Conservation (phyloP, 441 rosid genomes). For the Rhodomyrtus psidioides region DNA sequence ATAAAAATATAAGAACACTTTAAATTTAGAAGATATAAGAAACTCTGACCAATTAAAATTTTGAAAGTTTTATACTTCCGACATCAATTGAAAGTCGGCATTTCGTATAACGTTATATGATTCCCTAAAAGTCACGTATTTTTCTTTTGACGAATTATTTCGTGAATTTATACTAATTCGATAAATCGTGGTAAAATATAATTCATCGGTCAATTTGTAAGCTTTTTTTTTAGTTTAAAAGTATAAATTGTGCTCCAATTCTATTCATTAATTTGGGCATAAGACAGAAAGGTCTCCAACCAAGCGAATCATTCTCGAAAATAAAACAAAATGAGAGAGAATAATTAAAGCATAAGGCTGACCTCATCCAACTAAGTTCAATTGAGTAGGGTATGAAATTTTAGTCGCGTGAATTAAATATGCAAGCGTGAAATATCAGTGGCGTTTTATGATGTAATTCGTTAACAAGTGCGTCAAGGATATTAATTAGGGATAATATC, state of each 20-base stretch:
- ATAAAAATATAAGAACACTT: neutral
- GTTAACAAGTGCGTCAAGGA: accelerated
- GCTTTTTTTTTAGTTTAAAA: neutral
- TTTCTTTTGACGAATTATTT: too few species aligned
- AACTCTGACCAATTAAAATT: neutral
- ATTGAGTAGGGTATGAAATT: too few species aligned
- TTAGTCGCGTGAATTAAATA: neutral
- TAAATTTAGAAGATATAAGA: neutral
- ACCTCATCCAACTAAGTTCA: neutral
- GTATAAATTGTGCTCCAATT: neutral
- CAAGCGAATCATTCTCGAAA: too few species aligned
- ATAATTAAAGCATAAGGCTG: too few species aligned
- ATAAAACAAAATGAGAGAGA: too few species aligned
- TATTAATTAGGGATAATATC: too few species aligned
- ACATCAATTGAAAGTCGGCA: neutral
- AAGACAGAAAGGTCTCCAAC: too few species aligned
- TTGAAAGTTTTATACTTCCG: neutral
- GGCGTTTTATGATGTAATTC: neutral
- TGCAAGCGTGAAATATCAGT: neutral
- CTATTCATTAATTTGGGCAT: neutral
- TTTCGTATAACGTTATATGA: too few species aligned
- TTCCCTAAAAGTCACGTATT: too few species aligned
- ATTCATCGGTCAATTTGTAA: neutral
- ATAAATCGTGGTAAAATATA: neutral
- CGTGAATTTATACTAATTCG: accelerated